Evolutionary conservation across 176 grass and related monocot species (phyloP), one percentile per base, ranked within the genome.

Genomic region (Guadua angustifolia): DNA sequence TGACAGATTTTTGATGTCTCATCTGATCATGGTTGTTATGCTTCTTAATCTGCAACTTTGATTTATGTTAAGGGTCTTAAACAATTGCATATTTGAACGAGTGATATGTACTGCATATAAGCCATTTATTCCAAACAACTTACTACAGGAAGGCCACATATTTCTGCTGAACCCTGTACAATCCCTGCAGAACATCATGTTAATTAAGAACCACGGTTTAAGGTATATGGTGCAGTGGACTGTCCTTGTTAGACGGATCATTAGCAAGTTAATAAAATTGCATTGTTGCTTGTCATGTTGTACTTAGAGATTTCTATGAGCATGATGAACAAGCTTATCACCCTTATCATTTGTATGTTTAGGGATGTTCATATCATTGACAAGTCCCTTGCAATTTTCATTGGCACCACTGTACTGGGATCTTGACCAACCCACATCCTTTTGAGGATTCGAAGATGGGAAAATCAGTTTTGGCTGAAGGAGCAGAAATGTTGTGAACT

Each of bases 321-420:
- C 71, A 49, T 45, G 51, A 26, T 2, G 6, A 63, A 75, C 32
- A 80, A 75, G 47, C 75, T 78, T 47, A 87, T 52, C 7, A 9
- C 12, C 39, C 63, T 80, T 52, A 64, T 52, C 9, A 11, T 69
- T 63, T 63, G n/a, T 83, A 74, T 90, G 14, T 90, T 60, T 50
- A 90, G 89, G 84, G 69, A 69, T 87, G 69, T 62, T 70, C 35
- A 87, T 73, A 51, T 62, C 75, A 84, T 26, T 66, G 71, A 38
- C 42, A 69, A 70, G 52, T 51, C 51, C 67, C 68, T 61, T 32
- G 9, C 14, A 51, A 45, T 73, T 24, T 73, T 79, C 55, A 60
- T 83, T 69, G 68, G 62, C 43, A 14, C 14, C 40, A 69, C 69
- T 80, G 24, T 66, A 67, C 60, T 66, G 36, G 66, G 45, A 84